These are phyloP conservation scores for Coemansia sp. DNA, from an alignment of 192 early-diverging fungal genomes.

Conservation along the genomic window DNA sequence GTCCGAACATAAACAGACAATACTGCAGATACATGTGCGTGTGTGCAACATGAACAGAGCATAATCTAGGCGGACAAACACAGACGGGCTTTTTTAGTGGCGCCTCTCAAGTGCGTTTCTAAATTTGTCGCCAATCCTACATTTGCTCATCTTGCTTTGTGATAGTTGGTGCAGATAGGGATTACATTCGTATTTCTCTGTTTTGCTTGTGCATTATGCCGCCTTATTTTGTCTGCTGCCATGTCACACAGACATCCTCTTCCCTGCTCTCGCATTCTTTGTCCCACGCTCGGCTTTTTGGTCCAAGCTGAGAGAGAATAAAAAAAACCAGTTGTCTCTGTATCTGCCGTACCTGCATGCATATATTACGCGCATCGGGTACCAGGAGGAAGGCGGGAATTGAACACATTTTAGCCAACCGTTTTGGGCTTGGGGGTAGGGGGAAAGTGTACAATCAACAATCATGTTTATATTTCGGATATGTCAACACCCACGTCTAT, in stretches of 20 bases:
- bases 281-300: constrained; percentile 12
- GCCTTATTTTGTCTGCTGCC: not conserved
- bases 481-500: not conserved
- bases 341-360: constrained; percentile 4
- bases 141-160: not conserved
- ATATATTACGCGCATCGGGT: constrained; percentile 9
- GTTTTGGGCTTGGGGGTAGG: not conserved
- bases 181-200: not conserved
- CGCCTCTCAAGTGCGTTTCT: constrained; percentile 3
- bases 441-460: not conserved
- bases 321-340: not conserved
- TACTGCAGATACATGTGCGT: constrained; percentile 7
- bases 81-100: constrained; percentile 5
- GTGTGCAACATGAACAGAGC: not conserved
- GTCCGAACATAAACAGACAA: constrained; percentile 9
- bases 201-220: not conserved
- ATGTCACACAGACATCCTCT: not conserved
- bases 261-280: not conserved
- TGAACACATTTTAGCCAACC: not conserved
- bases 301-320: not conserved
- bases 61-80: not conserved
- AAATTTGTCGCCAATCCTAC: constrained; percentile 2
- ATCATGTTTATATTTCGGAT: not conserved
- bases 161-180: not conserved
- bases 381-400: constrained; percentile 1